phyloP scores from a whole-genome alignment of 1,284 basidiomycete genomes.

The Anthracocystis setariae region DNA sequence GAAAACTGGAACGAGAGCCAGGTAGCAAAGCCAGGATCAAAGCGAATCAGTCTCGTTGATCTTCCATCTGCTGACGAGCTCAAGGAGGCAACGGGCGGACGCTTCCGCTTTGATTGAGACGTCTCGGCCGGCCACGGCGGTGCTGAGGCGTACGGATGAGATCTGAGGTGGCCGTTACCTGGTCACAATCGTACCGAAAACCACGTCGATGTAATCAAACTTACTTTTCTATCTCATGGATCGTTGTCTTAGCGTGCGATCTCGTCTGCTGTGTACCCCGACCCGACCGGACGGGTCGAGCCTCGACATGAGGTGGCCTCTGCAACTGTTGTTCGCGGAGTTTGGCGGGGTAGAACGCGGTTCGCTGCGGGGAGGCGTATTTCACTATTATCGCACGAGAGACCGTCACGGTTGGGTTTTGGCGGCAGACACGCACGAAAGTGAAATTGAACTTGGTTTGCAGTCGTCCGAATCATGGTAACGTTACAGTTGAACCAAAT shows the following conservation, averaged over 20 bases:
- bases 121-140: slow-evolving; percentile 4
- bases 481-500: not conserved
- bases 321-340: too few relatives aligned
- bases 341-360: too few relatives aligned
- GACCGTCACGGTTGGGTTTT: not conserved
- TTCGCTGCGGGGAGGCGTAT: not conserved
- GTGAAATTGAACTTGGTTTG: not conserved
- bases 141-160: too few relatives aligned
- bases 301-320: too few relatives aligned
- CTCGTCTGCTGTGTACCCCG: too few relatives aligned
- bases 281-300: too few relatives aligned
- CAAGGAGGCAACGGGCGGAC: slow-evolving; percentile 36
- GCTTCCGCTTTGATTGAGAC: slow-evolving; percentile 21
- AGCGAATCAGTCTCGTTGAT: slow-evolving; percentile 43
- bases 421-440: not conserved
- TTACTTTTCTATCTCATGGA: too few relatives aligned
- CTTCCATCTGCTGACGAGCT: slow-evolving; percentile 47
- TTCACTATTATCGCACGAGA: not conserved
- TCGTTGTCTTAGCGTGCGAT: too few relatives aligned
- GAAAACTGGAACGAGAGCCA: slow-evolving; percentile 46
- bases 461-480: not conserved
- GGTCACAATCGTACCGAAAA: too few relatives aligned
- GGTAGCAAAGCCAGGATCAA: slow-evolving; percentile 26
- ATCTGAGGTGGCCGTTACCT: too few relatives aligned
- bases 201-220: too few relatives aligned